Evolutionary conservation across 176 grass and related monocot species (phyloP).

Genomic region (Panicum miliaceum): DNA sequence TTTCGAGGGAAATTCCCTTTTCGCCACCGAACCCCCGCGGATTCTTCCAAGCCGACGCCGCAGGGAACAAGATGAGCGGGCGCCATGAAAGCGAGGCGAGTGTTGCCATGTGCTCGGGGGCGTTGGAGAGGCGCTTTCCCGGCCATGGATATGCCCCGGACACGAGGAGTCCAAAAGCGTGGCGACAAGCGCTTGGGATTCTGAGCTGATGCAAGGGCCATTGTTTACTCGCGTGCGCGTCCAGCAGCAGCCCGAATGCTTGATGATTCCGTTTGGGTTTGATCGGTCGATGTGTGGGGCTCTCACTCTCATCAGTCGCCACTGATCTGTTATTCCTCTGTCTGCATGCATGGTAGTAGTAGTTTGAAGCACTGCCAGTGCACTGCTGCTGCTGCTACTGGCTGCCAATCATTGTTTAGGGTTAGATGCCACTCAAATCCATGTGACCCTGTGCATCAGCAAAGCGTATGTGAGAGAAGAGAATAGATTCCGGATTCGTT

Average conservation of each 20-base stretch:
- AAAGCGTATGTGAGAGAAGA: conserved; percentile 7
- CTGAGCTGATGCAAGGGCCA: conserved; percentile 51
- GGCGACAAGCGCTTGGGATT: conserved; percentile 55
- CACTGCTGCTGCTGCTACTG: neutral
- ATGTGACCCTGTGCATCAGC: conserved; percentile 41
- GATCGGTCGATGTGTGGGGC: conserved; percentile 11
- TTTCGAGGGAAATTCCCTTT: conserved; percentile 64
- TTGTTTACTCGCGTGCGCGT: conserved; percentile 28
- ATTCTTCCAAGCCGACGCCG: conserved; percentile 47
- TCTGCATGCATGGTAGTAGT: neutral
- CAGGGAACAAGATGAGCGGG: conserved; percentile 48
- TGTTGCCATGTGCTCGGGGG: conserved; percentile 53
- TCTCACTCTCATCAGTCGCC: conserved; percentile 34
- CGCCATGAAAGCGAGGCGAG: conserved; percentile 41
- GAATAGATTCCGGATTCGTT: conserved; percentile 30
- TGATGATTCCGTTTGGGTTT: conserved; percentile 27
- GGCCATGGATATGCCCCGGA: conserved; percentile 61
- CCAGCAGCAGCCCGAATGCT: neutral
- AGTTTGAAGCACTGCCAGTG: conserved; percentile 31
- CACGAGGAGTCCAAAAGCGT: conserved; percentile 56
- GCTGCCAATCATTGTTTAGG: conserved; percentile 45
- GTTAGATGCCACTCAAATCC: conserved; percentile 45
- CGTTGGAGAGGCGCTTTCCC: conserved; percentile 43
- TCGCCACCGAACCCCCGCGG: conserved; percentile 38
- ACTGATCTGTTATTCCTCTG: conserved; percentile 46